Percentiles rank a stretch among this genome's conserved stretches.
Conservation (phyloP, 164 flowering plant genomes). For the Chimonanthus salicifolius region DNA sequence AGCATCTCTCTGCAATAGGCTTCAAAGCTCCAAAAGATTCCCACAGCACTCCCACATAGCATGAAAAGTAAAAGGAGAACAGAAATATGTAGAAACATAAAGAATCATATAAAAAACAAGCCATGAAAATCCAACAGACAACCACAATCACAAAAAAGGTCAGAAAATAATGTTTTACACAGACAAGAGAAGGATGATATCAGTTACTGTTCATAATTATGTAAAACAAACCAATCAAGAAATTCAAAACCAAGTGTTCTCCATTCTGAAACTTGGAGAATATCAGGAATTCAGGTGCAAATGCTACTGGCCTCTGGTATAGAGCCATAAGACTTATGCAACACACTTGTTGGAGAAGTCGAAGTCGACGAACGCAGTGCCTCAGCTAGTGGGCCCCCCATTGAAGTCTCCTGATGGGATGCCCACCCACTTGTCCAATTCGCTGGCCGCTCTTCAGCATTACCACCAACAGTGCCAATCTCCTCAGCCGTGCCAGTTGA, state of each 20-base stretch:
- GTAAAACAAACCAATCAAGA: too few relatives aligned
- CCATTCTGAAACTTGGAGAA: neutral
- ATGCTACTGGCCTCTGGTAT: conserved; percentile 42
- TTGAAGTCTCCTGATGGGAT: conserved; percentile 35
- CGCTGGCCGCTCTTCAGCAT: conserved; percentile 22
- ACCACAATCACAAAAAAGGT: too few relatives aligned
- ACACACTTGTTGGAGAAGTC: conserved; percentile 52
- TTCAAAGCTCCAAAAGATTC: too few relatives aligned
- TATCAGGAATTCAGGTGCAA: conserved; percentile 26
- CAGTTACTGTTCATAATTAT: neutral
- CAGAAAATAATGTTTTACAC: too few relatives aligned
- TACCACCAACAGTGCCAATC: conserved; percentile 5
- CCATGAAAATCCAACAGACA: too few relatives aligned
- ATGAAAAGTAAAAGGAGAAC: too few relatives aligned
- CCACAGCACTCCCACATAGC: too few relatives aligned
- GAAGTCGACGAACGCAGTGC: conserved; percentile 55
- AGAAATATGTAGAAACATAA: too few relatives aligned
- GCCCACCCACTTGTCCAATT: conserved; percentile 49
- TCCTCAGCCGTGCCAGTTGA: conserved; percentile 48
- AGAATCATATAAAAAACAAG: too few relatives aligned
- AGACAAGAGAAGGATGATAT: too few relatives aligned
- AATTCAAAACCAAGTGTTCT: neutral
- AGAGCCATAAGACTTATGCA: conserved; percentile 42
- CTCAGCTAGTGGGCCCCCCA: conserved; percentile 90
- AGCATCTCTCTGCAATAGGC: too few relatives aligned